Evolutionary conservation across 2,329 filamentous ascomycete species (phyloP).

Genomic region (Thermothelomyces thermophilus): DNA sequence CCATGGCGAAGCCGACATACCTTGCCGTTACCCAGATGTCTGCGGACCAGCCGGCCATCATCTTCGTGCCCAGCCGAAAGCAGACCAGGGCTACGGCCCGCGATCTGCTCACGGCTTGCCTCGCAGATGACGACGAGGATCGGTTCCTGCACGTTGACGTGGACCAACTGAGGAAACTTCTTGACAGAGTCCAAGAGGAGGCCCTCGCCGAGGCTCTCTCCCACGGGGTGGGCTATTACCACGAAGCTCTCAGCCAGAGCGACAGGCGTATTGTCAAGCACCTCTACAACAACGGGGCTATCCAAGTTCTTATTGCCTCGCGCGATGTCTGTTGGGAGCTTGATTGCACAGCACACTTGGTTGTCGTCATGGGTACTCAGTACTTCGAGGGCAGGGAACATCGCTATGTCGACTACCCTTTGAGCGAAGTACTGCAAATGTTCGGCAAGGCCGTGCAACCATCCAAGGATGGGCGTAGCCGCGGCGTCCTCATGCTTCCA

Average conservation of each 20-base stretch:
- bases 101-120: slow-evolving; percentile 80
- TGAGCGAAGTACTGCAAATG: slow-evolving; percentile 95
- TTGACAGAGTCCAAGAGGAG: slow-evolving; percentile 78
- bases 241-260: slow-evolving; percentile 80
- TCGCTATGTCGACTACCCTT: slow-evolving; percentile 91
- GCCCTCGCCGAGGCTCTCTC: slow-evolving; percentile 82
- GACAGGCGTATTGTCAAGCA: slow-evolving; percentile 94
- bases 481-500: slow-evolving; percentile 94
- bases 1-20: slow-evolving; percentile 95
- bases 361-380: slow-evolving; percentile 95
- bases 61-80: slow-evolving; percentile 91
- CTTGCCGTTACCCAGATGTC: slow-evolving; percentile 83
- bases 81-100: slow-evolving; percentile 82
- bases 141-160: slow-evolving; percentile 82
- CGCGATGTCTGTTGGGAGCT: slow-evolving; percentile 97
- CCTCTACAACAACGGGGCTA: slow-evolving; percentile 80
- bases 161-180: slow-evolving; percentile 72
- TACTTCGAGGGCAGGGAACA: slow-evolving; percentile 96
- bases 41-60: slow-evolving; percentile 77
- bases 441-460: slow-evolving; percentile 86
- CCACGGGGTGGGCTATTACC: slow-evolving; percentile 94
- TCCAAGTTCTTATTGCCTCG: slow-evolving; percentile 70
- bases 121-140: slow-evolving; percentile 86
- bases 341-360: slow-evolving; percentile 78
- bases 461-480: slow-evolving; percentile 69